Evolutionary conservation across 495 filamentous ascomycete species (phyloP), one percentile per base, ranked within the genome.

Genomic region (Hypoxylon lienhwacheense): DNA sequence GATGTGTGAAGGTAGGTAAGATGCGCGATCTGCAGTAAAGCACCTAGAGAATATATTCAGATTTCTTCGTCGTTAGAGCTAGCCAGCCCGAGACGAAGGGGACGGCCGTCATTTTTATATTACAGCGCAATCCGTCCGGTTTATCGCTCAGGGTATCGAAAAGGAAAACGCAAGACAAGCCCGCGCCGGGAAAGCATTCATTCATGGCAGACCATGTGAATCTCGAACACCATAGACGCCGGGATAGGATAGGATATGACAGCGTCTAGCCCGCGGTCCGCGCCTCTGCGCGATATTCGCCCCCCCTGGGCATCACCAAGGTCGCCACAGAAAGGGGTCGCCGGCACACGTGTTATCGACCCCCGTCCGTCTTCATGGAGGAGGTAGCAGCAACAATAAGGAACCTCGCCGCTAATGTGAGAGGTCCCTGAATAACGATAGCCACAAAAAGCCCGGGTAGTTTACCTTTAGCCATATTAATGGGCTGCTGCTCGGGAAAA

Each of bases 381-480:
- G n/a, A n/a, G n/a, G n/a, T n/a, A n/a, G n/a, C n/a, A n/a, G n/a
- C n/a, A n/a, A n/a, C 39, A 19, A 35, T 31, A 26, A 34, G 24
- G 41, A 11, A 8, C 28, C 28, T n/a, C 15, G 25, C 25, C 17
- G 7, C 21, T 12, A 45, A 28, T 31, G 29, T 39, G 20, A 32
- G 31, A 14, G 12, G n/a, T n/a, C n/a, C n/a, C n/a, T n/a, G n/a
- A n/a, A n/a, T n/a, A n/a, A n/a, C n/a, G n/a, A n/a, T n/a, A n/a
- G n/a, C n/a, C n/a, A n/a, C n/a, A n/a, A 19, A 37, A 15, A 47
- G 36, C 36, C 43, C 21, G 44, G 32, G 5, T 34, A 33, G 39
- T 31, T 49, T 28, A 5, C 14, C 32, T 61, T 61, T 61, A 61
- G 15, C 57, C 57, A 61, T 61, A 61, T 61, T 61, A 61, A 51